Evolutionary conservation across 2,329 filamentous ascomycete genomes (phyloP), one percentile per base, ranked within the genome.

Genomic region (Ramularia endophylla): DNA sequence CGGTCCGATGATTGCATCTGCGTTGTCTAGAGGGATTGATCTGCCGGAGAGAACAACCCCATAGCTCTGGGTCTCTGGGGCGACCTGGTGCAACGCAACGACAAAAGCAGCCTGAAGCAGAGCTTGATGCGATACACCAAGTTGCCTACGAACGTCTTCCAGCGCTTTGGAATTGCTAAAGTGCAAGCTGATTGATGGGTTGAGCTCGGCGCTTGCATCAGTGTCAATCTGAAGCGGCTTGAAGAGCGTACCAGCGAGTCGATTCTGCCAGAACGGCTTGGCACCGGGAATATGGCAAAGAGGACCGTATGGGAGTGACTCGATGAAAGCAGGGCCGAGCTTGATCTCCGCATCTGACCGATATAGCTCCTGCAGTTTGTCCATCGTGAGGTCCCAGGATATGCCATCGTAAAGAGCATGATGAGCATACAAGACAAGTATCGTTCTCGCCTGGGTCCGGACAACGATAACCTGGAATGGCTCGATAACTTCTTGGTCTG

Each of bases 321-420:
- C 76, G 3, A 83, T 60, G 55, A 92, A 94, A 0, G 68, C 58
- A 1, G 78, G 78, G 0, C 68, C 69, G 6, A 59, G 54, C 1
- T 57, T 52, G 27, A 44, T 54, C 6, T 33, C 53, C 17, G 48
- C 13, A 2, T 47, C 29, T 1, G 56, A 56, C 12, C 56, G 49
- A 53, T 86, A 87, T 4, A 71, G 65, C 3, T 65, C 54, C 19
- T 67, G 64, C 2, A 94, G 69, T 15, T 72, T 64, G 3, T 74
- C 59, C 15, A 94, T 70, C 28, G 94, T 71, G 17, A 87, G 61
- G 2, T 75, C 72, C 28, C 94, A 74, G 46, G 87, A 90, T 50
- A 77, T 83, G 2, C 87, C 89, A 62, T 95, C 89, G 53, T 95
- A 95, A 0, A 95, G 62, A 0, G 77, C 87, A 59, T 95, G 89